Evolutionary conservation across 441 rosid genomes (phyloP).

Genomic region (Hypseocharis bilobata): DNA sequence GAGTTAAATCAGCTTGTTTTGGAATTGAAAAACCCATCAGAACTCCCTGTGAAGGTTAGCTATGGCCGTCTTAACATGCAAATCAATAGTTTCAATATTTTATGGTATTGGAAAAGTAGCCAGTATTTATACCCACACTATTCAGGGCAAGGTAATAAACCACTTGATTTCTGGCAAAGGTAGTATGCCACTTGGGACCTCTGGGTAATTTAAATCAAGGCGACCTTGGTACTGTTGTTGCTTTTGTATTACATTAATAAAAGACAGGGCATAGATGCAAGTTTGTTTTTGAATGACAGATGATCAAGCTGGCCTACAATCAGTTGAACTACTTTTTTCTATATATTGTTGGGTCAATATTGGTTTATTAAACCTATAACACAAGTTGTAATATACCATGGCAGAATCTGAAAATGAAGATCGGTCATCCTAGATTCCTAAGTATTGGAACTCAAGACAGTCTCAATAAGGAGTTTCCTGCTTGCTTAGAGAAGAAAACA

Average conservation of each 20-base stretch:
- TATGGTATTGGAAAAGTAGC: background rate
- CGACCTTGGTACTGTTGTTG: background rate
- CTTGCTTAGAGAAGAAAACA: slow-evolving; percentile 53
- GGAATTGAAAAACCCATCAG: slow-evolving; percentile 65
- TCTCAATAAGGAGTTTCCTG: slow-evolving; percentile 47
- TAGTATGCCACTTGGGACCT: background rate
- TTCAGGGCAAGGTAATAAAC: background rate
- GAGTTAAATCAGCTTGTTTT: slow-evolving; percentile 64
- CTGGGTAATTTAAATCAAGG: background rate
- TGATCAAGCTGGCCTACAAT: background rate
- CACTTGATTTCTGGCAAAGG: too few species aligned
- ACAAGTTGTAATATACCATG: slow-evolving; percentile 18
- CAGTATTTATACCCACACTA: background rate
- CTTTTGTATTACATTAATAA: background rate
- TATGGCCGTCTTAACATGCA: slow-evolving; percentile 13
- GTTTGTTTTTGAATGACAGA: background rate
- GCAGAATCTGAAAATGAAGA: slow-evolving; percentile 93
- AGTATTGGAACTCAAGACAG: slow-evolving; percentile 47
- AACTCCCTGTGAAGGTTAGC: slow-evolving; percentile 62
- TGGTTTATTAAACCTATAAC: slow-evolving; percentile 10
- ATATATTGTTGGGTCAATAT: slow-evolving; percentile 10
- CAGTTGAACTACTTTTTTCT: background rate
- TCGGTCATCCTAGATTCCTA: slow-evolving; percentile 72
- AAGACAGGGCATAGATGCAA: slow-evolving; percentile 3
- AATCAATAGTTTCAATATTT: background rate